Evolutionary conservation across 2,329 filamentous ascomycete species (phyloP).

Genomic region (Penicillium capsulatum): DNA sequence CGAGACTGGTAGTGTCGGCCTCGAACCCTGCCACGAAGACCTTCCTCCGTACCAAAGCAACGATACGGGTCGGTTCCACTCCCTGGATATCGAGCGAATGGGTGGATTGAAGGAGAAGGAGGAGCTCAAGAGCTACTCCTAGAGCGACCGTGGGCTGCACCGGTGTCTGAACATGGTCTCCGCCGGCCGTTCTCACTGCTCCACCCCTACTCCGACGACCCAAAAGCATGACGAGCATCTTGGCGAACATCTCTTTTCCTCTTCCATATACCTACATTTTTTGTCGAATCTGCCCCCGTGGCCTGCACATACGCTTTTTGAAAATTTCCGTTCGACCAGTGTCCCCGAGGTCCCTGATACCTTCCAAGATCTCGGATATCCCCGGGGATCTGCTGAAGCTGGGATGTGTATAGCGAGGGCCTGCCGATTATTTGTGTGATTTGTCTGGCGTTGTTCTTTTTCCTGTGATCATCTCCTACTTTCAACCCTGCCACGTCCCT

Average conservation of each 20-base stretch:
- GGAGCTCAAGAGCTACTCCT: constrained; percentile 36
- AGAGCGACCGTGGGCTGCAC: constrained; percentile 7
- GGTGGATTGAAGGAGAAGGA: constrained; percentile 93
- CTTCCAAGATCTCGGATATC: no score
- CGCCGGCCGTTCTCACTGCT: neutral
- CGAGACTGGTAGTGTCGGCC: constrained; percentile 75
- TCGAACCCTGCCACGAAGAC: constrained; percentile 76
- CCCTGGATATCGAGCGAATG: constrained; percentile 89
- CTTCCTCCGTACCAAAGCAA: constrained; percentile 87
- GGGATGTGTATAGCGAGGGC: constrained; percentile 31
- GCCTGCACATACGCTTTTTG: constrained; percentile 32
- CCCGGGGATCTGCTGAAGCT: constrained; percentile 13
- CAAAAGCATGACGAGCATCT: constrained; percentile 34
- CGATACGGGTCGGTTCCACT: constrained; percentile 76
- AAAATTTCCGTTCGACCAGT: no score
- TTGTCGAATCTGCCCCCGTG: constrained; percentile 17
- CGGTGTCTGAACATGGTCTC: neutral
- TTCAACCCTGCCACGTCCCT: constrained; percentile 40
- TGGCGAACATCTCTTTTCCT: constrained; percentile 24
- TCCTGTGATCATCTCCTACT: constrained; percentile 26
- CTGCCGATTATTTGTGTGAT: constrained; percentile 22
- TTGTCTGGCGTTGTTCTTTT: constrained; percentile 27
- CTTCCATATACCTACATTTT: constrained; percentile 24
- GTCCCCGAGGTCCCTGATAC: no score
- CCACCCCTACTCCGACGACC: constrained; percentile 25